phyloP scores from a whole-genome alignment of 495 filamentous ascomycete species.

The Pseudevernia furfuracea region DNA sequence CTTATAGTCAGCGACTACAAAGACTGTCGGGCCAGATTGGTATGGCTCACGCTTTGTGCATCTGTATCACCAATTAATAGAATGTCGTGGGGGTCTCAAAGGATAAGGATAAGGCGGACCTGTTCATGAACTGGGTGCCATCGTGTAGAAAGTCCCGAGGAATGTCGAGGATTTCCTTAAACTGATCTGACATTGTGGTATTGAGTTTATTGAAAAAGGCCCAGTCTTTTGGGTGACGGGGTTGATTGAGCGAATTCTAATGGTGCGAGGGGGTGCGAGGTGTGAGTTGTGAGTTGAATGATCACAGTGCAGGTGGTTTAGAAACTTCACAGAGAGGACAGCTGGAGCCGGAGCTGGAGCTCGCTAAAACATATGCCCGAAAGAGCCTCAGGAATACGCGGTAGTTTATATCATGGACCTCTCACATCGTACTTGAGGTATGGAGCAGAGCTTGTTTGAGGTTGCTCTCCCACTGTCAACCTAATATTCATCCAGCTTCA shows the following conservation, averaged over 20 bases:
- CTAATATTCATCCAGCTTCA: conserved; percentile 6
- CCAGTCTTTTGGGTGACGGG: not conserved
- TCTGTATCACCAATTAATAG: conserved; percentile 25
- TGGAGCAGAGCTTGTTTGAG: not conserved
- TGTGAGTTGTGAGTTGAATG: not conserved
- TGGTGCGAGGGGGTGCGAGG: not conserved
- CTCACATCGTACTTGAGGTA: not conserved
- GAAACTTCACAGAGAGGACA: conserved; percentile 12
- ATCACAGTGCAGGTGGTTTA: not conserved
- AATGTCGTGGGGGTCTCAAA: not conserved
- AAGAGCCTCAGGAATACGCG: not conserved
- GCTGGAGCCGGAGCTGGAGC: conserved; percentile 12
- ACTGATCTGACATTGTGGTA: conserved; percentile 58
- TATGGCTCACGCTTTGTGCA: conserved; percentile 68
- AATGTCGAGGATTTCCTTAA: conserved; percentile 73
- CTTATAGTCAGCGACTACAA: not conserved
- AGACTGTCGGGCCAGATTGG: not conserved
- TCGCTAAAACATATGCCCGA: not conserved
- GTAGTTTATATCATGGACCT: not conserved
- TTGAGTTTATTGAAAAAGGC: not conserved
- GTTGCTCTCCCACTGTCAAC: not conserved
- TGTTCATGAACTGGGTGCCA: conserved; percentile 72
- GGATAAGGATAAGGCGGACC: conserved; percentile 11
- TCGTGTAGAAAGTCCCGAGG: conserved; percentile 77
- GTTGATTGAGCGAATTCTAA: not conserved